Conservation (phyloP, 2,329 filamentous ascomycete species). For the Elsinoe ampelina region DNA sequence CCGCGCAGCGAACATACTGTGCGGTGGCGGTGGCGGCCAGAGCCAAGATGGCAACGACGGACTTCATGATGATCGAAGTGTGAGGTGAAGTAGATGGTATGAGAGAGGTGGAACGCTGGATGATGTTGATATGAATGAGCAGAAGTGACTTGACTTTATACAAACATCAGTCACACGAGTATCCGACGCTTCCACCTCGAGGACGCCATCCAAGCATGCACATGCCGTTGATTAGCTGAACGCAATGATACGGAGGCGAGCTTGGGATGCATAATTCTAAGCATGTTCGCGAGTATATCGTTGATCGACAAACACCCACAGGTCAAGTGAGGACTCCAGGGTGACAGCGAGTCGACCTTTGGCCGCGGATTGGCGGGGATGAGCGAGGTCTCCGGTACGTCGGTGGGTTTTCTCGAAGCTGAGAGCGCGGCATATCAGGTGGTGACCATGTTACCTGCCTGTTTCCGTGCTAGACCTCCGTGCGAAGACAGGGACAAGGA, state of each 20-base stretch:
- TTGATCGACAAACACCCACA: constrained; percentile 2
- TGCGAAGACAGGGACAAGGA: background rate
- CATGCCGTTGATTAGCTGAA: background rate
- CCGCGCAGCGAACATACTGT: background rate
- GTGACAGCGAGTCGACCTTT: background rate
- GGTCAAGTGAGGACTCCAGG: background rate
- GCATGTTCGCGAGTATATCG: constrained; percentile 6
- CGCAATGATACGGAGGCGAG: background rate
- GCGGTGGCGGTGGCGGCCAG: constrained; percentile 3
- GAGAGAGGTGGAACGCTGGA: background rate
- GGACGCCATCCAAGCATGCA: background rate
- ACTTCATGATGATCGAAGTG: constrained; percentile 1
- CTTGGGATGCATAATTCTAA: background rate
- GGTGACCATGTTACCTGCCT: constrained; percentile 1
- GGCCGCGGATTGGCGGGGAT: background rate
- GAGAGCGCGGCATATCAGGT: background rate
- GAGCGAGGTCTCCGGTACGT: background rate
- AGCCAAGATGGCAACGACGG: background rate
- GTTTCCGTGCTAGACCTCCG: background rate
- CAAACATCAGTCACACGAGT: background rate
- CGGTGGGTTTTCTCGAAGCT: background rate
- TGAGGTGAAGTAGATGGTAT: background rate
- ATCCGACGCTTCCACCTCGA: background rate
- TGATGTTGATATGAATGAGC: background rate
- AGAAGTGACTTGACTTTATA: background rate